Percentiles rank a stretch among this genome's conserved stretches.
Conservation (phyloP, 2,329 filamentous ascomycete species). For the Diplodia seriata region DNA sequence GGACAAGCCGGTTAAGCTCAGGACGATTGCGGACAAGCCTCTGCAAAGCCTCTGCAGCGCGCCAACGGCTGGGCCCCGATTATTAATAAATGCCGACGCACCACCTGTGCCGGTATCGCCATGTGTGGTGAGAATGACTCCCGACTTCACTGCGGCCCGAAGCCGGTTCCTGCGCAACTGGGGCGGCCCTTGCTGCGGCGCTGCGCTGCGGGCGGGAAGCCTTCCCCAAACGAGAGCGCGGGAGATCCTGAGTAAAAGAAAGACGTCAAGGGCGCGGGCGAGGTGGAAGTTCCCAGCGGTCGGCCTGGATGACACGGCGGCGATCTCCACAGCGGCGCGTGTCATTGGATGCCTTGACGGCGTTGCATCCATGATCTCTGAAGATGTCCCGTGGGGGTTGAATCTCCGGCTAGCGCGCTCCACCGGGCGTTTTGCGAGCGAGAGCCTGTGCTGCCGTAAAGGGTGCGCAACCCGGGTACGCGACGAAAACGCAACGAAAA, state of each 20-base stretch:
- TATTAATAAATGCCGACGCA: conserved; percentile 24
- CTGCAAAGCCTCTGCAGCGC: conserved; percentile 17
- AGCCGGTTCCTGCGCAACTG: background rate
- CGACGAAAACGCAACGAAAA: conserved; percentile 33
- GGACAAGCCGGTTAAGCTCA: conserved; percentile 28
- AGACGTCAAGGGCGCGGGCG: conserved; percentile 23
- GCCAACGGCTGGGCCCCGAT: conserved; percentile 23
- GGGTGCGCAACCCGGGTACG: background rate
- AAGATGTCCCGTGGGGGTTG: conserved; percentile 23
- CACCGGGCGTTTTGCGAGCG: conserved; percentile 3
- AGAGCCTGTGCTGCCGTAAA: background rate
- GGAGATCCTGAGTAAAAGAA: conserved; percentile 5
- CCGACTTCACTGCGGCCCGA: background rate
- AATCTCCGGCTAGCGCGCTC: conserved; percentile 15
- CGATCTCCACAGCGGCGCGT: conserved; percentile 1
- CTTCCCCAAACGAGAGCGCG: background rate
- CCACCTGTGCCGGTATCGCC: background rate
- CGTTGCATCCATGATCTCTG: conserved; percentile 26
- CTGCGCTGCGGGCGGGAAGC: background rate
- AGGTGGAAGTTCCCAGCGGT: conserved; percentile 21
- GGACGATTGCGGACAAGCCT: conserved; percentile 28
- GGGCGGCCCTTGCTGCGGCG: background rate
- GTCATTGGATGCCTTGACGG: conserved; percentile 19
- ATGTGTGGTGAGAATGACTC: background rate
- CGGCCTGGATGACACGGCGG: conserved; percentile 8